These are phyloP conservation scores for Colletotrichum gloeosporioides DNA, from an alignment of 2,329 filamentous ascomycete species.

Conservation along the genomic window DNA sequence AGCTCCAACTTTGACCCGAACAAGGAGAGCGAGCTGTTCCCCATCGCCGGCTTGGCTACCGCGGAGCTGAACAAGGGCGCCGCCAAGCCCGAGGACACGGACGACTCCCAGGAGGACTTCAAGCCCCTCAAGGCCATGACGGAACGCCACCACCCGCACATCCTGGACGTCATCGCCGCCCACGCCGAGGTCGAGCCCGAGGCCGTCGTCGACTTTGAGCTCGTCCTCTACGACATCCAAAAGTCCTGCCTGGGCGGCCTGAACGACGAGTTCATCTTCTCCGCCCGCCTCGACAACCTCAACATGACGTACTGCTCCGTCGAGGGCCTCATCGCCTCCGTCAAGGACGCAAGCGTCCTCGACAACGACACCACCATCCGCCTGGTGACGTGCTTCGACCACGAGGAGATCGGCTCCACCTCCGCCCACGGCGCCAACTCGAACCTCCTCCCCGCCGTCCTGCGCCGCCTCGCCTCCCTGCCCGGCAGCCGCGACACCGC, in stretches of 20 bases:
- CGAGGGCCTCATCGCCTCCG: slow-evolving; percentile 82
- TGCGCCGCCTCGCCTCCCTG: slow-evolving; percentile 84
- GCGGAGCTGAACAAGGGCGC: slow-evolving; percentile 82
- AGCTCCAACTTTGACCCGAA: slow-evolving; percentile 89
- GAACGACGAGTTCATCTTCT: slow-evolving; percentile 94
- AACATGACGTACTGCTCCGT: slow-evolving; percentile 96
- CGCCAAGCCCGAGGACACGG: slow-evolving; percentile 39
- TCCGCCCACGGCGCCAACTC: slow-evolving; percentile 95
- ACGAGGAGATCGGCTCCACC: slow-evolving; percentile 94
- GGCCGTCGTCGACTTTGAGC: slow-evolving; percentile 90
- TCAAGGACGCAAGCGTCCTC: slow-evolving; percentile 67
- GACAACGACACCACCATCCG: slow-evolving; percentile 83
- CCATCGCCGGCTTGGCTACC: slow-evolving; percentile 85
- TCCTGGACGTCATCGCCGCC: slow-evolving; percentile 84
- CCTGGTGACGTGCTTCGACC: slow-evolving; percentile 93
- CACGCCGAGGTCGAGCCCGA: slow-evolving; percentile 74
- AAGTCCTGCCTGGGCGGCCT: slow-evolving; percentile 88
- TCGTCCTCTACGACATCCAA: slow-evolving; percentile 96
- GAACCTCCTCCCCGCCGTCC: slow-evolving; percentile 85
- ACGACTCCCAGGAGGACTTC: slow-evolving; percentile 60
- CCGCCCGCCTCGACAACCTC: slow-evolving; percentile 92
- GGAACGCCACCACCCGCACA: slow-evolving; percentile 86
- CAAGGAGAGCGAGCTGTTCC: slow-evolving; percentile 95
- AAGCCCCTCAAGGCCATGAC: slow-evolving; percentile 77
- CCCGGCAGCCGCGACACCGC: slow-evolving; percentile 61